A percentile compares a stretch with the other conserved stretches of the same genome.
These are phyloP conservation scores for Penicillium crustosum DNA, from an alignment of 2,329 filamentous ascomycete species.

Conservation along the genomic window DNA sequence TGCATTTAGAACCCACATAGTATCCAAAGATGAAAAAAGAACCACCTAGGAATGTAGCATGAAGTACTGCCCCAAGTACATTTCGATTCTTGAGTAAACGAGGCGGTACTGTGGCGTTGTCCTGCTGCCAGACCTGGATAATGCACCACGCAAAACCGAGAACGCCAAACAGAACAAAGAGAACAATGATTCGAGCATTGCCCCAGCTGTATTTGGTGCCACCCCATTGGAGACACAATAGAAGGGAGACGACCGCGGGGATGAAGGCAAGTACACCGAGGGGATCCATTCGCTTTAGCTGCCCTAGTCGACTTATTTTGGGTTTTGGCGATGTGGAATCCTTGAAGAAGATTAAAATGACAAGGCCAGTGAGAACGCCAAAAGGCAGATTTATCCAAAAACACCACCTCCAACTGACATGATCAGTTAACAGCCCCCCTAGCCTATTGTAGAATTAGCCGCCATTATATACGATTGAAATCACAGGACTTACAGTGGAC, in stretches of 20 bases:
- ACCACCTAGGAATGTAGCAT: conserved; percentile 45
- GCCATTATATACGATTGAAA: no score
- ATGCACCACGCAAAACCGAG: conserved; percentile 44
- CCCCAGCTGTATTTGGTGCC: conserved; percentile 48
- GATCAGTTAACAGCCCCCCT: conserved; percentile 46
- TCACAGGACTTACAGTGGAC: conserved; percentile 33
- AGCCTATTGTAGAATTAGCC: conserved; percentile 26
- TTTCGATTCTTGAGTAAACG: conserved; percentile 46
- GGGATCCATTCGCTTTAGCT: conserved; percentile 40
- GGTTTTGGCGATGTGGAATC: conserved; percentile 23
- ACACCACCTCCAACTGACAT: conserved; percentile 46
- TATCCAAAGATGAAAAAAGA: conserved; percentile 49
- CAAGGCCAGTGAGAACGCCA: conserved; percentile 31
- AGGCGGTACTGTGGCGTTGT: conserved; percentile 48
- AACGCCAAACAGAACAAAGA: conserved; percentile 52
- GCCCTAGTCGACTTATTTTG: conserved; percentile 20
- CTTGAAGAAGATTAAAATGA: conserved; percentile 37
- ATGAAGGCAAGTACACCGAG: conserved; percentile 48
- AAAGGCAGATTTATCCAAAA: conserved; percentile 45
- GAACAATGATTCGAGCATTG: conserved; percentile 46
- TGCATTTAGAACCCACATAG: conserved; percentile 34
- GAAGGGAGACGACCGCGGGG: conserved; percentile 46
- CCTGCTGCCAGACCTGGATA: conserved; percentile 42
- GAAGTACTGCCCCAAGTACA: conserved; percentile 43
- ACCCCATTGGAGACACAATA: conserved; percentile 52